Evolutionary conservation across 139 green algal genomes (phyloP), one percentile per base, ranked within the genome.

Genomic region (Chlamydomonas sp.): DNA sequence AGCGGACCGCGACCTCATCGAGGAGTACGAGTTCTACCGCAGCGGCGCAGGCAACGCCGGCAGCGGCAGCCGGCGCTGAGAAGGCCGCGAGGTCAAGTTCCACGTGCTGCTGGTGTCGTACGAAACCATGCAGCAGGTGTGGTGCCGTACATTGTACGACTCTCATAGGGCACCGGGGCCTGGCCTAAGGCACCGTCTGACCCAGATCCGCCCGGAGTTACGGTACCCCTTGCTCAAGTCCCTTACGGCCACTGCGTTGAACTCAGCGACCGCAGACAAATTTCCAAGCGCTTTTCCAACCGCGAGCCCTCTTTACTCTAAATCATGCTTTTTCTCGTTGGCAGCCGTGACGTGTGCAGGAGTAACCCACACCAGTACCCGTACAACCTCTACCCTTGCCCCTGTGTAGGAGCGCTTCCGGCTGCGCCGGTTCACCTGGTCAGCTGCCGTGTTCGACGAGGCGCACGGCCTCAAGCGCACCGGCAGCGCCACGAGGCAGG

Each of bases 81-180:
- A 9, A 4, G 49, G 12, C 20, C 7, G 9, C 5, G 31, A 82
- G n/a, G 71, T 92, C 66, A 83, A 84, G 77, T 95, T 96, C 84
- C 31, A 98, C 80, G 94, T 98, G 20, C 84, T 99, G 90, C 96
- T 99, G 57, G 84, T 90, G 15, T 94, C 87, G n/a, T 98, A 97
- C 67, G 96, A 98, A 71, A 96, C 92, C n/a, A 79, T 95, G 62
- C 90, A 92, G 49, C 87, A 90, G 82, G 94, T 96, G 68, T 20
- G 67, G 17, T 57, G 71, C 15, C 71, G 71, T 15, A 1, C 31
- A 49, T 49, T 49, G 31, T 49, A 49, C 31, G 31, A 49, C 31
- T 49, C 31, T 49, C 31, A 49, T 49, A 49, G 31, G 31, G 31
- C 31, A 49, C 31, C 31, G 0, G 31, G 31, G 31, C 31, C 31